Conservation (phyloP, 2,329 filamentous ascomycete genomes). For the Gliomastix tumulicola region DNA sequence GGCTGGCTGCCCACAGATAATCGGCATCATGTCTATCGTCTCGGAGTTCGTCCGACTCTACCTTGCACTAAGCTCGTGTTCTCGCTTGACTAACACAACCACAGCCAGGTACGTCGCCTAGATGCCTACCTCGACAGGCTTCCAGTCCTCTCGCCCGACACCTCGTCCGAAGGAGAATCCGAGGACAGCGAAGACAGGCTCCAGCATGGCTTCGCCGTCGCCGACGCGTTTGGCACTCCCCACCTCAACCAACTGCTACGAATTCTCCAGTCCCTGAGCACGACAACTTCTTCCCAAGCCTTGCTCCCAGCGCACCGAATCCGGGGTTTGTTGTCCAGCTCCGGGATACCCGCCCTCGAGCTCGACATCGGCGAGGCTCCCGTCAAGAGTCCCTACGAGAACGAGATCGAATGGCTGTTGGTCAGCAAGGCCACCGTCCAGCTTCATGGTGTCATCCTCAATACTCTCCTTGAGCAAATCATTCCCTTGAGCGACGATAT, state of each 20-base stretch:
- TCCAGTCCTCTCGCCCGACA: slow-evolving; percentile 28
- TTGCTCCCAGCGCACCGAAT: slow-evolving; percentile 56
- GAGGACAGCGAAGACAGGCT: slow-evolving; percentile 21
- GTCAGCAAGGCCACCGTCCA: slow-evolving; percentile 91
- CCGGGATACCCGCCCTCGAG: slow-evolving; percentile 41
- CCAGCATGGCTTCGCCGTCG: slow-evolving; percentile 19
- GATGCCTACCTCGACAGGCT: slow-evolving; percentile 61
- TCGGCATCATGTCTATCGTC: slow-evolving; percentile 38
- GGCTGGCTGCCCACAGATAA: no score
- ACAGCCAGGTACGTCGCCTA: slow-evolving; percentile 54
- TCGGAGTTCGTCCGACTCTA: slow-evolving; percentile 33
- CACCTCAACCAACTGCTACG: slow-evolving; percentile 56
- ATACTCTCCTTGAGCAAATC: slow-evolving; percentile 73
- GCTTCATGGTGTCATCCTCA: slow-evolving; percentile 74
- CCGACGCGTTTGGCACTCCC: slow-evolving; percentile 40
- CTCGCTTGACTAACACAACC: not conserved
- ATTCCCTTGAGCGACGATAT: slow-evolving; percentile 79
- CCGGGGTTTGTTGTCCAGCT: slow-evolving; percentile 54
- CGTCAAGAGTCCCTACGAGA: slow-evolving; percentile 50
- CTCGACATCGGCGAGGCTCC: slow-evolving; percentile 16
- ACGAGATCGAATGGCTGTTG: slow-evolving; percentile 83
- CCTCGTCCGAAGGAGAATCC: slow-evolving; percentile 28
- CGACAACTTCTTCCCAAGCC: slow-evolving; percentile 56
- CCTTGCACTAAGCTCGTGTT: not conserved
- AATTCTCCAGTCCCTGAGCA: slow-evolving; percentile 65